Evolutionary conservation across 306 rosid genomes (phyloP).

Genomic region (Aeschynomene evenia): DNA sequence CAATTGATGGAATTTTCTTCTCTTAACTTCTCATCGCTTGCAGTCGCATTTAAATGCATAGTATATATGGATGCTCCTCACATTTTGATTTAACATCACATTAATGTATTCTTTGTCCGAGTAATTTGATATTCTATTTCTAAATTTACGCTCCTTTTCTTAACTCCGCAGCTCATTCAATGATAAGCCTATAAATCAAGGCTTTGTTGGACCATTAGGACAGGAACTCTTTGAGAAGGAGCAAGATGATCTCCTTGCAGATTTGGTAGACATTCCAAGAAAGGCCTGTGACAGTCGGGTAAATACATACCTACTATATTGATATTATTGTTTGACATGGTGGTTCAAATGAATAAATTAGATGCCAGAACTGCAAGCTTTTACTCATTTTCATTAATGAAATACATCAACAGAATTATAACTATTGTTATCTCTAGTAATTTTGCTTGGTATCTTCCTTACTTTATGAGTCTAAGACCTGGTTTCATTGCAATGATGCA

Average conservation of each 20-base stretch:
- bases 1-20: background rate
- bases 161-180: constrained; percentile 65
- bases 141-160: background rate
- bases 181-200: constrained; percentile 74
- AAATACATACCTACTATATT: constrained; percentile 33
- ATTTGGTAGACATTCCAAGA: constrained; percentile 88
- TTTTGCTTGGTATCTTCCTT: background rate
- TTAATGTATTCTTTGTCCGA: background rate
- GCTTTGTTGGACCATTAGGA: constrained; percentile 67
- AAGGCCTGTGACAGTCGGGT: constrained; percentile 94
- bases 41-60: background rate
- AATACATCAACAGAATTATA: too few relatives aligned
- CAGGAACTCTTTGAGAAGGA: constrained; percentile 80
- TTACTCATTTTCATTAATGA: too few relatives aligned
- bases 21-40: background rate
- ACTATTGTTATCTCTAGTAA: too few relatives aligned
- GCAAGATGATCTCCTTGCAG: constrained; percentile 79
- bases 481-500: constrained; percentile 31
- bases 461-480: background rate
- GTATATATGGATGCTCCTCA: background rate
- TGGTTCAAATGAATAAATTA: background rate
- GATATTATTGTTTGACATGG: background rate
- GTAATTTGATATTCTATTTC: constrained; percentile 9
- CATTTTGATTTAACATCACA: constrained; percentile 18
- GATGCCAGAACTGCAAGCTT: background rate